phyloP scores from a whole-genome alignment of 768 basidiomycete species.

The Amanita subjunquillea region DNA sequence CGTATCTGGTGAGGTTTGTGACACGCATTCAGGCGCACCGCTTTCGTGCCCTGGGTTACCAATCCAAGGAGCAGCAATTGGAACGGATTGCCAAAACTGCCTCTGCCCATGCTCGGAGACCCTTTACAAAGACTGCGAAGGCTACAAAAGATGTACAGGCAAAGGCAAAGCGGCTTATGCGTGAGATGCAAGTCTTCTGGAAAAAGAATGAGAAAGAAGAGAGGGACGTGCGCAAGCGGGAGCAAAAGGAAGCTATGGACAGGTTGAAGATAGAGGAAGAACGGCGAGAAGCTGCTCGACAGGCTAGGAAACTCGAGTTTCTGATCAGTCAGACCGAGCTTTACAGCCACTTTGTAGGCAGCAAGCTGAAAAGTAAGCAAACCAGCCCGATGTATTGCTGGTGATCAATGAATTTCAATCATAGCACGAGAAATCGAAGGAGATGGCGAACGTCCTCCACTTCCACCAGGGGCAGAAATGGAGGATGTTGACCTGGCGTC shows the following conservation, averaged over 20 bases:
- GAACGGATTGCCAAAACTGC: constrained; percentile 71
- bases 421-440: constrained; percentile 74
- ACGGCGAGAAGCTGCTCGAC: constrained; percentile 85
- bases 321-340: constrained; percentile 97
- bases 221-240: constrained; percentile 82
- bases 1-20: not conserved
- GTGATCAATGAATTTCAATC: constrained; percentile 9
- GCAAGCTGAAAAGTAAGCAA: constrained; percentile 78
- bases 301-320: constrained; percentile 95
- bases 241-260: constrained; percentile 90
- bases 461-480: constrained; percentile 49
- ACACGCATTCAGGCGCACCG: constrained; percentile 58
- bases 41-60: constrained; percentile 57
- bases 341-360: constrained; percentile 98
- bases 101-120: constrained; percentile 69
- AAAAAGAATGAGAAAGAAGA: constrained; percentile 98
- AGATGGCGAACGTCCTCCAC: constrained; percentile 25
- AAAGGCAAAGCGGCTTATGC: constrained; percentile 81
- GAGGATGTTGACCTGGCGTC: constrained; percentile 39
- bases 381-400: not conserved
- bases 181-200: constrained; percentile 96
- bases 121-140: constrained; percentile 66
- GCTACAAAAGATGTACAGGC: constrained; percentile 74
- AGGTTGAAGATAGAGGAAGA: constrained; percentile 86
- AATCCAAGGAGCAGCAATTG: constrained; percentile 54